Evolutionary conservation across 352 stramenopile genomes (phyloP).

Genomic region (Globisporangium nunn): DNA sequence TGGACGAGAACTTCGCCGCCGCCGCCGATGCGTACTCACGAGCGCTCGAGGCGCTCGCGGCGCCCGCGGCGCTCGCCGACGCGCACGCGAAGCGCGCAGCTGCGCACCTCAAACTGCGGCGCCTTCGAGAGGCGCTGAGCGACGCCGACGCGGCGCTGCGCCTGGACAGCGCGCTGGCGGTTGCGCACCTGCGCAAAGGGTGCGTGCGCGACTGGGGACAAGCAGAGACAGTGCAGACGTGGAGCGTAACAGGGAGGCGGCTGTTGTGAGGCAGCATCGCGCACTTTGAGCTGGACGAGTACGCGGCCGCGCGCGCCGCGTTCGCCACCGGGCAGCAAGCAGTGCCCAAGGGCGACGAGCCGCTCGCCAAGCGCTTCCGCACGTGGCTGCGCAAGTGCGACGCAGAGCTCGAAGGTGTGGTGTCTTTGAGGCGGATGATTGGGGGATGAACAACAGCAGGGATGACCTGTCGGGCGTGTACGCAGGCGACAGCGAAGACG

Average conservation of each 20-base stretch:
- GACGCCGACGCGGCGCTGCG: constrained; percentile 46
- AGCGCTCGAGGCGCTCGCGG: constrained; percentile 26
- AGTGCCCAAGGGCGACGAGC: constrained; percentile 17
- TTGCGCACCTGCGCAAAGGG: constrained; percentile 72
- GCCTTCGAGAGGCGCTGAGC: constrained; percentile 36
- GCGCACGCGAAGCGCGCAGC: constrained; percentile 62
- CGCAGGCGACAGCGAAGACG: constrained; percentile 5
- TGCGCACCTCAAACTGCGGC: constrained; percentile 61
- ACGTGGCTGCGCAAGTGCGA: constrained; percentile 88
- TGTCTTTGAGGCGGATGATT: no score
- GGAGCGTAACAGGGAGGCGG: neutral
- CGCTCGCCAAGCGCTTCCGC: constrained; percentile 51
- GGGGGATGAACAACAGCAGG: no score
- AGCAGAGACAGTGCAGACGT: neutral
- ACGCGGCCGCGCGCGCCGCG: constrained; percentile 20
- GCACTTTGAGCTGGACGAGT: constrained; percentile 80
- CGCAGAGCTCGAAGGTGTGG: constrained; percentile 64
- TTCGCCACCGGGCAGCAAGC: neutral
- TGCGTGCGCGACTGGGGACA: constrained; percentile 12
- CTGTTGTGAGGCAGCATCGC: constrained; percentile 36
- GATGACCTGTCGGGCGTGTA: neutral
- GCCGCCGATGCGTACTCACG: constrained; percentile 49
- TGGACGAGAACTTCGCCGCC: constrained; percentile 73
- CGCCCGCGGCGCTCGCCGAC: constrained; percentile 19
- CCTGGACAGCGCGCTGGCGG: constrained; percentile 37